Base-by-base conservation (phyloP, 148 eudicot species). In the Talinum fruticosum region DNA sequence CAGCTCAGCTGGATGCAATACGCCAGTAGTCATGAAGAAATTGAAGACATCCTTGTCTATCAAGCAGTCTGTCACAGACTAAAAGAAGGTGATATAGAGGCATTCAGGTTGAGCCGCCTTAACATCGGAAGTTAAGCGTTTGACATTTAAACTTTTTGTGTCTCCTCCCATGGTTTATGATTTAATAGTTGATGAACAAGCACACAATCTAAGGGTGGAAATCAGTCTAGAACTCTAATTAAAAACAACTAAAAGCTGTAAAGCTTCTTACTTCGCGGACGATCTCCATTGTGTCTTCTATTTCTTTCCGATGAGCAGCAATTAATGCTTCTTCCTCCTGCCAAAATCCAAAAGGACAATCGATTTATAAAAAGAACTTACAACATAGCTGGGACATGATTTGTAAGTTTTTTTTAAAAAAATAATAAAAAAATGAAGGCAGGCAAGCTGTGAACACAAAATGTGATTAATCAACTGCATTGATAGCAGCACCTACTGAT, bases 201-300 rank as follows among this genome's bases (percentile, higher is more conserved):
- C 45, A 34, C 45, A 41, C 47, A 14, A 70, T 53, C 53, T 14
- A 41, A 47, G 47, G 29, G 23, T 71, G 35, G 8, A 38, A 24
- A 70, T 7, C 3, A 35, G 72, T 19, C 71, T 61, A 29, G 32
- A n/a, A n/a, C 8, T 41, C 47, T 41, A 41, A 2, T 18, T 3
- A 21, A 19, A 59, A 21, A 37, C 38, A 13, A 29, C 15, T 33
- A 61, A 36, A 51, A 12, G 34, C 32, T 49, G 15, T 34, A 76
- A 74, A 41, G 69, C 51, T 79, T 84, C 97, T 89, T 88, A 93
- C 99, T 83, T 96, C 99, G 76, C 98, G 99, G 68, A 96, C 99
- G 49, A 96, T 93, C 88, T 93, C 99, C 99, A 96, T 96, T 3
- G 99, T 96, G 79, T 96, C 99, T 83, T 96, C 99, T 49, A 96